Conservation (phyloP, 1,284 basidiomycete genomes). For the Ceratobasidium sp. region DNA sequence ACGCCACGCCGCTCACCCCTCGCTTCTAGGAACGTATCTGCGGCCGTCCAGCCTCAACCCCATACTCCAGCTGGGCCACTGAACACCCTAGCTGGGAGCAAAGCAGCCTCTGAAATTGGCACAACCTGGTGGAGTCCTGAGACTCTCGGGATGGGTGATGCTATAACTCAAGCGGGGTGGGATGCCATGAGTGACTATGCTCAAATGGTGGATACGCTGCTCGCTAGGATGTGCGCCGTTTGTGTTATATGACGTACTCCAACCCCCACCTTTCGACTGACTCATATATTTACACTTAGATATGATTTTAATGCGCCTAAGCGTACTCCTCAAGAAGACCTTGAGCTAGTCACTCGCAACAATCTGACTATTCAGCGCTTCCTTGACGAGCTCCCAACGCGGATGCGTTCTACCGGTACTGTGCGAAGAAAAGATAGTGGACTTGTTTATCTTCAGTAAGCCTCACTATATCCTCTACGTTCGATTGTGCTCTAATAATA, state of each 20-base stretch:
- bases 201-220: slow-evolving; percentile 33
- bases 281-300: background rate
- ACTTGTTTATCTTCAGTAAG: slow-evolving; percentile 39
- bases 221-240: slow-evolving; percentile 26
- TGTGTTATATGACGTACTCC: background rate
- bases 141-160: slow-evolving; percentile 31
- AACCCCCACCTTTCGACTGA: no score
- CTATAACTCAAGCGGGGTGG: slow-evolving; percentile 28
- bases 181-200: slow-evolving; percentile 36
- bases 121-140: slow-evolving; percentile 31
- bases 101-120: background rate
- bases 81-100: background rate
- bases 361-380: slow-evolving; percentile 37
- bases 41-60: background rate
- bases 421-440: slow-evolving; percentile 36
- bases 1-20: slow-evolving; percentile 37
- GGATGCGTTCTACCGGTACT: slow-evolving; percentile 34
- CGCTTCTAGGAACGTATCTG: background rate
- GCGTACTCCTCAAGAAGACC: slow-evolving; percentile 26
- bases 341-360: slow-evolving; percentile 41
- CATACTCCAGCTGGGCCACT: background rate
- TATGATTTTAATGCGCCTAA: slow-evolving; percentile 39
- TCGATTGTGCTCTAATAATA: background rate
- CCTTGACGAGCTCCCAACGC: slow-evolving; percentile 37
- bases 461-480: background rate